phyloP scores from a whole-genome alignment of 2,329 filamentous ascomycete species.

The Colletotrichum nymphaeae region DNA sequence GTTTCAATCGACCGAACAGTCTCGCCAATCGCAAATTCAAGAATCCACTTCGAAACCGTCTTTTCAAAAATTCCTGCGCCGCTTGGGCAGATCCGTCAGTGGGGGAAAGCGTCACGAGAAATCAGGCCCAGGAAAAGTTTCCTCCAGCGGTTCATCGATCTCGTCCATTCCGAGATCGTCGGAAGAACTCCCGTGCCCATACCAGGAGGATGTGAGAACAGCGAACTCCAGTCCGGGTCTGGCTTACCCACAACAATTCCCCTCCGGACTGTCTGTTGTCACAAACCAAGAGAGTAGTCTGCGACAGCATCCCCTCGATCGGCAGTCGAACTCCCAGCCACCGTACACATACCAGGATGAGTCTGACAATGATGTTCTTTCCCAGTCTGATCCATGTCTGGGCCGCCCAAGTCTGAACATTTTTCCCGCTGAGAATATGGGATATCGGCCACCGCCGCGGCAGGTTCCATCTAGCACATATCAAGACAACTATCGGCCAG shows the following conservation, averaged over 20 bases:
- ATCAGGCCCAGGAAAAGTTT: background rate
- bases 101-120: background rate
- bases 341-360: background rate
- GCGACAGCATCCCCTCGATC: background rate
- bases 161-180: background rate
- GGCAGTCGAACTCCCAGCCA: slow-evolving; percentile 36
- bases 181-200: background rate
- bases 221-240: slow-evolving; percentile 46
- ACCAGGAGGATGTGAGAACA: slow-evolving; percentile 41
- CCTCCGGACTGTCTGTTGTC: slow-evolving; percentile 38
- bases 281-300: slow-evolving; percentile 21
- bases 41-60: background rate
- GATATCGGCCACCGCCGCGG: background rate
- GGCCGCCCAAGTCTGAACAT: slow-evolving; percentile 31
- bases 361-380: slow-evolving; percentile 20
- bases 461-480: background rate
- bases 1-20: background rate
- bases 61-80: background rate
- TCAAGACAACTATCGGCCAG: slow-evolving; percentile 10
- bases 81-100: background rate
- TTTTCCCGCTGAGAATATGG: slow-evolving; percentile 37
- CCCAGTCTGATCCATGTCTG: background rate
- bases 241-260: slow-evolving; percentile 41
- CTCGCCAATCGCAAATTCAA: background rate
- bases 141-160: background rate